Evolutionary conservation across 495 filamentous ascomycete genomes (phyloP).

Genomic region (Aspergillus funiculosus): DNA sequence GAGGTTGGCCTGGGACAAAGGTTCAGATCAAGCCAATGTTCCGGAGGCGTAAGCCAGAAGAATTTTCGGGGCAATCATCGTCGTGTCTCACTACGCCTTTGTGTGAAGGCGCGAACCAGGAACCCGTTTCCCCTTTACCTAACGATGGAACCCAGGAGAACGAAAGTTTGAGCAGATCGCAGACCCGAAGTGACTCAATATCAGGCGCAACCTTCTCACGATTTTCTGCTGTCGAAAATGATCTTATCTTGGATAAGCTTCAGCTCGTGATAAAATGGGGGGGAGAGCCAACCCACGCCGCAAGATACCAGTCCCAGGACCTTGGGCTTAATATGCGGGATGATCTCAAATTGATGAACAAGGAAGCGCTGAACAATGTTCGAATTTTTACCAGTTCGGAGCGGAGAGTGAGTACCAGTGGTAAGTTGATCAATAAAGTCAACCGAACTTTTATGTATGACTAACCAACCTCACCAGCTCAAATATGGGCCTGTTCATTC

Average conservation of each 20-base stretch:
- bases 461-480: conserved; percentile 47
- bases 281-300: conserved; percentile 95
- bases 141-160: conserved; percentile 19
- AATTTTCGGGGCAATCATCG: conserved; percentile 32
- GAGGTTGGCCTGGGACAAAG: conserved; percentile 90
- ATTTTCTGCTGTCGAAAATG: conserved; percentile 83
- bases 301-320: conserved; percentile 91
- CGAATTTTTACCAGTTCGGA: conserved; percentile 92
- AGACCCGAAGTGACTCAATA: conserved; percentile 70
- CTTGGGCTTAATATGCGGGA: conserved; percentile 92
- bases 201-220: conserved; percentile 82
- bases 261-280: conserved; percentile 99
- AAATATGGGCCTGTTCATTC: conserved; percentile 93
- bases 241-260: conserved; percentile 85
- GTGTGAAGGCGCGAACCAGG: conserved; percentile 16
- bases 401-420: conserved; percentile 84
- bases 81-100: too few relatives aligned
- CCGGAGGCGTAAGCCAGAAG: conserved; percentile 65
- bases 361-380: conserved; percentile 83
- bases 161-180: conserved; percentile 33
- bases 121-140: conserved; percentile 20
- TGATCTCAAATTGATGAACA: conserved; percentile 89
- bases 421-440: conserved; percentile 33
- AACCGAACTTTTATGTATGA: neutral
- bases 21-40: conserved; percentile 99